These are phyloP conservation scores for Boeremia lycopersici DNA, from an alignment of 2,329 filamentous ascomycete species.

Conservation along the genomic window DNA sequence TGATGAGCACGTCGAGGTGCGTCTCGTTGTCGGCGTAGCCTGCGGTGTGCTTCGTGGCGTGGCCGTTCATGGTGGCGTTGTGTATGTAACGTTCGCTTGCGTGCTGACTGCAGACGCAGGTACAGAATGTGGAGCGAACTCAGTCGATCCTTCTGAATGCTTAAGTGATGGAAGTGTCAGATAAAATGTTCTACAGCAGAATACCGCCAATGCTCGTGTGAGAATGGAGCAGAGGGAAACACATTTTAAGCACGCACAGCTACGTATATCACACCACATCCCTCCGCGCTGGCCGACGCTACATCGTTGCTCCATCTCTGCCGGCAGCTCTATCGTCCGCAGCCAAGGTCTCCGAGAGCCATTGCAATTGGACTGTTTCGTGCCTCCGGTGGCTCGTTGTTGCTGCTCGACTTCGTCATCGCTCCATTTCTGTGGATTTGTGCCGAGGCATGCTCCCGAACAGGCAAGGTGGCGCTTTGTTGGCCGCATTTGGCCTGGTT, in stretches of 20 bases:
- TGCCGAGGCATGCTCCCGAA: conserved; percentile 1
- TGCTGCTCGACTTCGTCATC: conserved; percentile 7
- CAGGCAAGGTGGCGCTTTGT: conserved; percentile 1
- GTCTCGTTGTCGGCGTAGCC: conserved; percentile 17
- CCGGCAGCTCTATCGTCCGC: conserved; percentile 3
- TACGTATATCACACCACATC: conserved; percentile 4
- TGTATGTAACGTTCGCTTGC: not conserved
- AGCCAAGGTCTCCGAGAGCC: conserved; percentile 12
- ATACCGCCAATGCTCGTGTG: not conserved
- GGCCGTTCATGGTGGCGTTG: conserved; percentile 28
- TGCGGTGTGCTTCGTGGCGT: conserved; percentile 18
- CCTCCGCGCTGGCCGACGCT: not conserved
- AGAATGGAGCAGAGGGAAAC: not conserved
- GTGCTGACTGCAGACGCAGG: conserved; percentile 15
- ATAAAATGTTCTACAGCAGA: not conserved
- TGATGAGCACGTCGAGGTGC: conserved; percentile 59
- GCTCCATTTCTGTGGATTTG: not conserved
- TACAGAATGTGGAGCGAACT: not conserved
- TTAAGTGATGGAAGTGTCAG: not conserved
- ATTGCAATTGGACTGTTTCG: not conserved
- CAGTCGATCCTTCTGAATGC: not conserved
- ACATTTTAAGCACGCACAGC: not conserved
- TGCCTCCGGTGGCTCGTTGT: not conserved
- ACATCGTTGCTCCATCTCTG: not conserved
- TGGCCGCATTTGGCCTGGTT: conserved; percentile 10